Base-by-base conservation (phyloP, 2,329 filamentous ascomycete species). In the Xenosphaeropsis pyriputrescens region DNA sequence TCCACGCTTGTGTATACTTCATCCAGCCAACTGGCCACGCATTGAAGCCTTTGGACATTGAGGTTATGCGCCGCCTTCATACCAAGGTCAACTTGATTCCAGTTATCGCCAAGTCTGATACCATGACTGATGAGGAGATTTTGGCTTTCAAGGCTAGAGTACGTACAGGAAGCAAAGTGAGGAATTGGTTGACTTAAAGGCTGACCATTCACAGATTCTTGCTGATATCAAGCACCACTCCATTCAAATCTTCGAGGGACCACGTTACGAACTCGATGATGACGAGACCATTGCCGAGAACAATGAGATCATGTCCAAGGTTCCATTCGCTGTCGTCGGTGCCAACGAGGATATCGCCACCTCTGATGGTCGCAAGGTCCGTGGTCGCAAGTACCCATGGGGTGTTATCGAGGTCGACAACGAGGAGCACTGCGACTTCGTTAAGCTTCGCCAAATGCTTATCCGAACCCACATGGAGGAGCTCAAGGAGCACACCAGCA, bases 381-480 rank as follows among this genome's bases (percentile, higher is more conserved):
- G 91, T 53, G 91, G 91, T 47, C 89, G 91, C 65, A 76, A 83
- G 52, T 96, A 96, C 67, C 91, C 91, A 13, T 98, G 91, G 91
- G 91, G 91, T 67, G 78, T 91, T 53, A 95, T 98, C 49, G 91
- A 98, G 66, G 91, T 98, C 46, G 91, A 98, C 66, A 98, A 98
- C 61, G 91, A 98, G 73, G 91, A 98, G 63, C 91, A 98, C 71
- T 98, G 91, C 58, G 91, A 98, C 67, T 98, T 98, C 50, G 91
- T 96, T 65, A 98, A 98, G 78, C 79, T 98, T 44, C 86, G 91
- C 62, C 91, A 98, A 66, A 98, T 98, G 91, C 78, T 98, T 50
- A 96, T 98, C 68, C 84, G 91, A 61, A 98, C 91, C 40, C 91
- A 98, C 74, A 98, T 98, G 91, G 91, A 98, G 62, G 91, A 98